phyloP scores from a whole-genome alignment of 179 eudicot species.

The Beta corolliflora region DNA sequence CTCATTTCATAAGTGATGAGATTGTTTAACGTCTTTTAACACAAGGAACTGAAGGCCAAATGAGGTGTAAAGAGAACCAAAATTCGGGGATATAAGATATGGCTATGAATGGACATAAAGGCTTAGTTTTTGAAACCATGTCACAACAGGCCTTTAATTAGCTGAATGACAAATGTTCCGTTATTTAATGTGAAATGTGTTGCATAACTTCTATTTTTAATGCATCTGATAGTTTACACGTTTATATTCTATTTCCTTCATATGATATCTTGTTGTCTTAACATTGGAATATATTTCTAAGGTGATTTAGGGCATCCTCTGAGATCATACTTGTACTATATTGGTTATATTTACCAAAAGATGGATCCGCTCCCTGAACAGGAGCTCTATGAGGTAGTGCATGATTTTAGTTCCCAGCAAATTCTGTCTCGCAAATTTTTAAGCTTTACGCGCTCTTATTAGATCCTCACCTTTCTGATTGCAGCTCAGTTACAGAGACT shows the following conservation, averaged over 20 bases:
- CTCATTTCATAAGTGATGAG: too few relatives aligned
- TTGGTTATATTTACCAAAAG: constrained; percentile 80
- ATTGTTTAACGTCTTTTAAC: too few relatives aligned
- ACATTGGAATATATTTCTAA: constrained; percentile 18
- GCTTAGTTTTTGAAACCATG: too few relatives aligned
- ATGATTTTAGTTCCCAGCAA: background rate
- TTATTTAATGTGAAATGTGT: background rate
- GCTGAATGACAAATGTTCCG: background rate
- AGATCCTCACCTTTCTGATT: constrained; percentile 18
- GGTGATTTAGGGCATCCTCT: constrained; percentile 68
- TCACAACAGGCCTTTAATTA: background rate
- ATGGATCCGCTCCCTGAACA: constrained; percentile 96
- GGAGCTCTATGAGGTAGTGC: constrained; percentile 81
- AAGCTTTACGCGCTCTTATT: background rate
- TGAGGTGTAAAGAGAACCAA: too few relatives aligned
- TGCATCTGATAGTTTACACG: background rate
- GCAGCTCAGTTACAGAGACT: constrained; percentile 93
- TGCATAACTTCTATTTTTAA: background rate
- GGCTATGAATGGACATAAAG: too few relatives aligned
- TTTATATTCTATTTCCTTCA: constrained; percentile 1
- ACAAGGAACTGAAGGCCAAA: too few relatives aligned
- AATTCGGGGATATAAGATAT: too few relatives aligned
- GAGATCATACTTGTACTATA: constrained; percentile 75
- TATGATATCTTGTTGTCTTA: constrained; percentile 1
- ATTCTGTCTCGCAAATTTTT: background rate